These are phyloP conservation scores for Takakia lepidozioides DNA, from an alignment of 225 moss, liverwort and hornwort species.

Conservation along the genomic window DNA sequence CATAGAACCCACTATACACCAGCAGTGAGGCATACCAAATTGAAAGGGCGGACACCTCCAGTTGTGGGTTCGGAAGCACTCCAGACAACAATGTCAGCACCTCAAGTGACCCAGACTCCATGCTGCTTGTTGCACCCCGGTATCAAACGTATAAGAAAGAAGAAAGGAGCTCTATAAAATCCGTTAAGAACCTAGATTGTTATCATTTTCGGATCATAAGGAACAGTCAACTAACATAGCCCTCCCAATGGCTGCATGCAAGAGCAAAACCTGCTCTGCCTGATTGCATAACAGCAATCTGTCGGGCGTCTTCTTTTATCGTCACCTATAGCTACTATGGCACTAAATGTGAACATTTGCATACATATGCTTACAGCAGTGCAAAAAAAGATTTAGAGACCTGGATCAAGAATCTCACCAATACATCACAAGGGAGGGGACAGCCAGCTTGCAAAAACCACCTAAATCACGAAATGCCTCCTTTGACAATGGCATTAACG, in stretches of 20 bases:
- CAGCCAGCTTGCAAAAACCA: slow-evolving; percentile 25
- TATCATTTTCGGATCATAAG: too few relatives aligned
- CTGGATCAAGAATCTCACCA: slow-evolving; percentile 21
- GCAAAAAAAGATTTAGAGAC: neutral
- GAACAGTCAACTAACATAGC: too few relatives aligned
- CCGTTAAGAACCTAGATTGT: neutral
- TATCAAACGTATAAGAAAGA: neutral
- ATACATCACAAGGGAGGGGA: slow-evolving; percentile 39
- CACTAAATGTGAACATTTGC: too few relatives aligned
- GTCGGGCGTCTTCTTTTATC: too few relatives aligned
- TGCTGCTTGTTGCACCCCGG: slow-evolving; percentile 10
- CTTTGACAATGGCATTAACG: slow-evolving; percentile 19
- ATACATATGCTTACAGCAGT: neutral
- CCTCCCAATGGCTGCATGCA: too few relatives aligned
- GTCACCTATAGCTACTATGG: too few relatives aligned
- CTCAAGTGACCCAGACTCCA: slow-evolving; percentile 33
- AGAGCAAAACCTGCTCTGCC: too few relatives aligned
- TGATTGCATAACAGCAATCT: too few relatives aligned
- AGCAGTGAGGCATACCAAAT: slow-evolving; percentile 39
- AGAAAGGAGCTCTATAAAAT: neutral
- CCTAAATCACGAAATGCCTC: slow-evolving; percentile 33
- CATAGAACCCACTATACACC: too few relatives aligned
- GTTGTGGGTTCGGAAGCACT: slow-evolving; percentile 35
- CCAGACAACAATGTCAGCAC: slow-evolving; percentile 26
- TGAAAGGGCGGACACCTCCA: slow-evolving; percentile 30